Evolutionary conservation across 805 yeast genomes (phyloP).

Genomic region (Metschnikowia bowlesiae): DNA sequence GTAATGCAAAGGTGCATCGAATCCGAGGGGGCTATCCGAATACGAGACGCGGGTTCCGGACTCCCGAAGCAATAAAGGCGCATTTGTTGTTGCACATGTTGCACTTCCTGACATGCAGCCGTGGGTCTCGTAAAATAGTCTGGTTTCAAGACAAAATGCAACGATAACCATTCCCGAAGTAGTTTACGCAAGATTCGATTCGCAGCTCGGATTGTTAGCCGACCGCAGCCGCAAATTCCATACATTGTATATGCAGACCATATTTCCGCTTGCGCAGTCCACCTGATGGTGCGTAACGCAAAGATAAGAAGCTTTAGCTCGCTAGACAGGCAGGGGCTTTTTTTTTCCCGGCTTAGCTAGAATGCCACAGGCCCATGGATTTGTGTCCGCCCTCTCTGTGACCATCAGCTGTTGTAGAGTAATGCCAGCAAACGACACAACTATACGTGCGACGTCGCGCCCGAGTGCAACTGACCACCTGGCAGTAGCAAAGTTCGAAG

Average conservation of each 20-base stretch:
- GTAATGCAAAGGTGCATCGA: no score
- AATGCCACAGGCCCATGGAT: not conserved
- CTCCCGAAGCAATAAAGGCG: no score
- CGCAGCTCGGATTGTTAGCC: not conserved
- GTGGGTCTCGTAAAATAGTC: not conserved
- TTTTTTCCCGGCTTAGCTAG: not conserved
- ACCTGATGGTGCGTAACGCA: not conserved
- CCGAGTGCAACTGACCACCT: no score
- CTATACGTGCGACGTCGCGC: not conserved
- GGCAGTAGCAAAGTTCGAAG: not conserved
- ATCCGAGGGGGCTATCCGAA: no score
- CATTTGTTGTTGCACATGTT: no score
- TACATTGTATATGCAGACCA: constrained; percentile 1
- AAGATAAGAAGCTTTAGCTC: not conserved
- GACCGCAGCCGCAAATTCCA: not conserved
- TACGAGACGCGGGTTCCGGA: no score
- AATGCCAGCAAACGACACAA: not conserved
- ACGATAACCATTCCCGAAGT: not conserved
- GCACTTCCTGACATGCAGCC: no score
- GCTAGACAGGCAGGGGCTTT: not conserved
- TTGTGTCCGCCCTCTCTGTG: no score
- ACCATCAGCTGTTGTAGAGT: no score
- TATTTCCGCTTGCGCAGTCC: not conserved
- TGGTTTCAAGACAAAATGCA: not conserved
- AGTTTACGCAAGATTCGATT: constrained; percentile 1